phyloP scores from a whole-genome alignment of 1,139 yeast genomes.

The Pneumocystis jirovecii region DNA sequence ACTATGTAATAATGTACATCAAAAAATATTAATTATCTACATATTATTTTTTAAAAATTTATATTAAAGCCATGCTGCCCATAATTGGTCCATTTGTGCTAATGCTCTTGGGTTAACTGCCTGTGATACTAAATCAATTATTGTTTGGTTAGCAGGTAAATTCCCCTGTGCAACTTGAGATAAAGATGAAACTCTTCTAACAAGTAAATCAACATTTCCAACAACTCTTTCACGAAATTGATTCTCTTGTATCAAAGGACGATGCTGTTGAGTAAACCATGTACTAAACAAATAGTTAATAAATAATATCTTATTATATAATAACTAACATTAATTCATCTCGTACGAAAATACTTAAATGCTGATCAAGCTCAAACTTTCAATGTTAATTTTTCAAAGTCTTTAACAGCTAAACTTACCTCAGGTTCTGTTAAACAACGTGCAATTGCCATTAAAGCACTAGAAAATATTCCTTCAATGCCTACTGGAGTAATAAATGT shows the following conservation, averaged over 20 bases:
- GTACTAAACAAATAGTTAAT: constrained; percentile 25
- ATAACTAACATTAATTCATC: constrained; percentile 55
- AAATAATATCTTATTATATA: background rate
- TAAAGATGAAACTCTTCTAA: constrained; percentile 45
- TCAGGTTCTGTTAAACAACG: constrained; percentile 83
- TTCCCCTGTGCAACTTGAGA: constrained; percentile 67
- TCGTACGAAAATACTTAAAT: constrained; percentile 77
- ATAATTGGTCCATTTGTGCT: constrained; percentile 81
- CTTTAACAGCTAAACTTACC: constrained; percentile 36
- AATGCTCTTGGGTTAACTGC: constrained; percentile 92
- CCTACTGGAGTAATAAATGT: constrained; percentile 85
- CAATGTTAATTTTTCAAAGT: background rate
- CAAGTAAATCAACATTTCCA: constrained; percentile 72
- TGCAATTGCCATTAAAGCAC: constrained; percentile 71
- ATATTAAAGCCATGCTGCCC: constrained; percentile 64
- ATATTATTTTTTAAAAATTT: background rate
- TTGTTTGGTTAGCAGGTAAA: constrained; percentile 79
- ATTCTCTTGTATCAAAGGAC: constrained; percentile 55
- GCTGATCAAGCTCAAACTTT: constrained; percentile 44
- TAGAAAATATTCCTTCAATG: constrained; percentile 79
- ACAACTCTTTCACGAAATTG: constrained; percentile 78
- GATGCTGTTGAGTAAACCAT: constrained; percentile 74
- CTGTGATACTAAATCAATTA: constrained; percentile 77
- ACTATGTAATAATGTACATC: background rate
- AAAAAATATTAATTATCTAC: background rate